Evolutionary conservation across 495 filamentous ascomycete species (phyloP).

Genomic region (Trichodelitschia bisporula): DNA sequence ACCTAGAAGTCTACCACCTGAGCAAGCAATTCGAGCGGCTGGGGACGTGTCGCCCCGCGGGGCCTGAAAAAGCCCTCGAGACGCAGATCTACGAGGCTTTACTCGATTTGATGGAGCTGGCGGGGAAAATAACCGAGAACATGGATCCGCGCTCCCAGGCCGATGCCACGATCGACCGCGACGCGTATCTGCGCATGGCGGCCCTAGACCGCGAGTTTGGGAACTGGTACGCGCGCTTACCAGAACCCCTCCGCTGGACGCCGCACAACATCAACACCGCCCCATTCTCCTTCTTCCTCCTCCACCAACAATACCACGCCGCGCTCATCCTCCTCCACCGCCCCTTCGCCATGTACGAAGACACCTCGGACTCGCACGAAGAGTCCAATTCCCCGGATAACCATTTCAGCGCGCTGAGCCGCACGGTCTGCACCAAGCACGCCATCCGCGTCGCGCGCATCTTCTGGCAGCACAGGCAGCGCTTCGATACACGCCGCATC

Average conservation of each 20-base stretch:
- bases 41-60: slow-evolving; percentile 11
- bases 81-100: slow-evolving; percentile 22
- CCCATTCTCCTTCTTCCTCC: slow-evolving; percentile 24
- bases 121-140: slow-evolving; percentile 22
- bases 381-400: slow-evolving; percentile 16
- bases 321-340: slow-evolving; percentile 25
- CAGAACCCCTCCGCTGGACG: slow-evolving; percentile 22
- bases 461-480: slow-evolving; percentile 25
- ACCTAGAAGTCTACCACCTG: slow-evolving; percentile 21
- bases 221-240: slow-evolving; percentile 25
- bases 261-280: slow-evolving; percentile 23
- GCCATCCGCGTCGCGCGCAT: slow-evolving; percentile 24
- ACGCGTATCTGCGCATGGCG: slow-evolving; percentile 21
- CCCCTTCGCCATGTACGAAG: slow-evolving; percentile 22
- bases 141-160: slow-evolving; percentile 7
- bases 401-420: slow-evolving; percentile 17
- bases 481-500: slow-evolving; percentile 23
- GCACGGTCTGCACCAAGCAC: slow-evolving; percentile 26
- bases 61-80: slow-evolving; percentile 13
- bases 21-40: slow-evolving; percentile 17
- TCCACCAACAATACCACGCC: slow-evolving; percentile 27
- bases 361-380: slow-evolving; percentile 9
- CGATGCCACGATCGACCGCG: slow-evolving; percentile 15
- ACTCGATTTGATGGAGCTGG: slow-evolving; percentile 26
- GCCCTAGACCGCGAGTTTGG: slow-evolving; percentile 24